These are phyloP conservation scores for Pseudocercospora musae DNA, from an alignment of 2,329 filamentous ascomycete genomes.

Conservation along the genomic window DNA sequence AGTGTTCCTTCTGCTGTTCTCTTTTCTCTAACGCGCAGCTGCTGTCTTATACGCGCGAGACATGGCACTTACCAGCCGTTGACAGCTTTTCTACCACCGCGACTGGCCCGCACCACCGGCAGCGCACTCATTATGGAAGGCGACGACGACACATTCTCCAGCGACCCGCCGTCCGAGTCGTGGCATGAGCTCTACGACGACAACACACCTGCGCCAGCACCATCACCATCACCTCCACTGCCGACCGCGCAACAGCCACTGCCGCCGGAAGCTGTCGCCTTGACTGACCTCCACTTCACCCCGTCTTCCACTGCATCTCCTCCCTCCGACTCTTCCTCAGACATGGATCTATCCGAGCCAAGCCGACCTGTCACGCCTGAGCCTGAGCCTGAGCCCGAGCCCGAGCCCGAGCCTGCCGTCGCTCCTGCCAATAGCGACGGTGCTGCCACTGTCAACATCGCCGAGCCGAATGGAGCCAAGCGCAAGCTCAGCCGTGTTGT, in stretches of 20 bases:
- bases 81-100: not conserved
- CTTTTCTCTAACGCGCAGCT: not conserved
- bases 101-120: conserved; percentile 1
- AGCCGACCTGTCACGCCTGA: conserved; percentile 23
- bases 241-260: not conserved
- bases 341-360: conserved; percentile 31
- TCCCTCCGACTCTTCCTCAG: conserved; percentile 22
- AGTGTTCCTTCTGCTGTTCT: conserved; percentile 15
- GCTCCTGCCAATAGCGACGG: conserved; percentile 4
- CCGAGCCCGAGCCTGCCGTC: no score
- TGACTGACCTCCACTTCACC: not conserved
- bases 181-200: conserved; percentile 18
- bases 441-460: not conserved
- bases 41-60: not conserved
- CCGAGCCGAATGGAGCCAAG: conserved; percentile 26
- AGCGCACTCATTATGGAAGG: conserved; percentile 9
- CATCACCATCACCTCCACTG: not conserved
- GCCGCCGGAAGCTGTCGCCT: not conserved
- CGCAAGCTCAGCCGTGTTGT: conserved; percentile 28
- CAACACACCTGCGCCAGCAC: conserved; percentile 2
- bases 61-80: conserved; percentile 4
- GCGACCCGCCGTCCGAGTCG: conserved; percentile 17
- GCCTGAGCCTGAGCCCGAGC: no score
- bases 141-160: conserved; percentile 13
- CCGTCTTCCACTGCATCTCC: not conserved